Evolutionary conservation across 768 basidiomycete genomes (phyloP), one percentile per base, ranked within the genome.

Genomic region (Phanerodontia chrysosporium): DNA sequence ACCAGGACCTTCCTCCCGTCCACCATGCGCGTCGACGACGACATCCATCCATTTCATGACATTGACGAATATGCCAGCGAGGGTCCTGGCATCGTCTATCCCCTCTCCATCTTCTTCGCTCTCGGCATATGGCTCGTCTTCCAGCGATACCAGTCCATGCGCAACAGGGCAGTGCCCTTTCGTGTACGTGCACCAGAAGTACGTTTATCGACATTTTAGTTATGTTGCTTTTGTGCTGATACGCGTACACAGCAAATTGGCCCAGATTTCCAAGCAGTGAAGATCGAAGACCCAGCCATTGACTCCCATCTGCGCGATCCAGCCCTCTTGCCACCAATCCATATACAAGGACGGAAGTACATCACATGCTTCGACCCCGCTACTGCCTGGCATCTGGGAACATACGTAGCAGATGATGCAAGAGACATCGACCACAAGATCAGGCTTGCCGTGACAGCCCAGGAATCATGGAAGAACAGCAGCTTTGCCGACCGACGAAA

Each of bases 311-410:
- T 80, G 42, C 73, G 75, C 7, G 77, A 83, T 61, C 70, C 75
- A 1, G 78, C 79, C 10, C 75, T 94, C 30, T 73, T 81, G 36
- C 84, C 87, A 2, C 68, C 77, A 1, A 67, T 79, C 45, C 68
- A 72, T 13, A 69, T 80, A 29, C 69, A 75, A 1, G 78, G 77
- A 42, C 76, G 83, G 48, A 78, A 84, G 44, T 93, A 89, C 68
- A 89, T 98, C 60, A 98, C 96, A 1, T 87, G 88, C 69, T 98
- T 84, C 65, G 96, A 98, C 72, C 96, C 96, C 14, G 86, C 94
- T 3, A 95, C 91, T 14, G 87, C 86, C 22, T 78, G 89, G 42
- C 93, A 95, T 66, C 78, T 97, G 51, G 82, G 76, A 42, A 95
- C 94, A 0, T 72, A 85, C 55, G 75, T 92, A 6, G 89, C 95